Evolutionary conservation across 495 filamentous ascomycete genomes (phyloP), one percentile per base, ranked within the genome.

Genomic region (Penicillium roqueforti): DNA sequence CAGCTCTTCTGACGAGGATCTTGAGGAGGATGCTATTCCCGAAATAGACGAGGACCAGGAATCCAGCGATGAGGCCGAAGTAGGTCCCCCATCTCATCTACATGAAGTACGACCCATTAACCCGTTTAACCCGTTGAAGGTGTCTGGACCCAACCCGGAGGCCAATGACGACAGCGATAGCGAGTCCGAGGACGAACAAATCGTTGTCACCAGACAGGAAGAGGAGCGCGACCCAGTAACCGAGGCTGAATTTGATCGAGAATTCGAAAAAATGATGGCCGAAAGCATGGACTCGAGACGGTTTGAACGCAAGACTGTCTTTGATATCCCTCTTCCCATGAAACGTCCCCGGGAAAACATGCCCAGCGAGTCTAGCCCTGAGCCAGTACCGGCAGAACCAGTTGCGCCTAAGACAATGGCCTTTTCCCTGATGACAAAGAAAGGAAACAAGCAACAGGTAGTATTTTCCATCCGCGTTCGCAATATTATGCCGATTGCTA

Each of bases 201-300:
- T 97, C 50, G 78, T 96, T 32, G 92, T 99, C 37, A 92, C 90
- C 11, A 82, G 89, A 38, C 83, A 91, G 62, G 87, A 95, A 62
- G 89, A 96, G 68, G 85, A 95, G 63, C 80, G 92, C 38, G 92
- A 99, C 55, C 95, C 93, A 0, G 91, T 96, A 71, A 88, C 84
- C 39, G 93, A 97, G 57, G 93, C 92, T 6, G 95, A 99, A 34
- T 99, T 99, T 62, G 95, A 97, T 61, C 89, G 93, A 61, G 93
- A 97, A 73, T 91, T 95, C 68, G 92, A 95, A 16, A 97, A 97
- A 70, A 88, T 99, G 85, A 97, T 97, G 95, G 80, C 91, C 56
- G 93, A 99, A 63, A 96, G 92, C 74, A 72, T 95, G 67, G 95
- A 97, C 34, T 89, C 91, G 7, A 80, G 95, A 48, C 93, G 92